phyloP scores from a whole-genome alignment of 208 protist species.

The Acanthamoeba culbertsoni region DNA sequence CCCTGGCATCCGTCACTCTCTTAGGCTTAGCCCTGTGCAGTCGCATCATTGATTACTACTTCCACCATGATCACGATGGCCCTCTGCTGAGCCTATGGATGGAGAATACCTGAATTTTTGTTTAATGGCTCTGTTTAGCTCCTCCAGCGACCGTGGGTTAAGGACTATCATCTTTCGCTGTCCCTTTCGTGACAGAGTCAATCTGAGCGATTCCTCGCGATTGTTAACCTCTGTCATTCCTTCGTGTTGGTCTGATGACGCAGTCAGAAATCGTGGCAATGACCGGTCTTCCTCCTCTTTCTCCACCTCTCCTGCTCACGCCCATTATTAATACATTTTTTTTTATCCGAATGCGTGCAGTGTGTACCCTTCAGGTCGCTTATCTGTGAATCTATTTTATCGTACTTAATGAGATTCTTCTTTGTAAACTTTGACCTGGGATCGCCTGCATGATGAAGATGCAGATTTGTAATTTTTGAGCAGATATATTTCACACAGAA shows the following conservation, averaged over 20 bases:
- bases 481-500: neutral
- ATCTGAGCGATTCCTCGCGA: neutral
- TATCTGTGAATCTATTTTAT: neutral
- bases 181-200: neutral
- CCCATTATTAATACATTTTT: neutral
- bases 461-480: neutral
- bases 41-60: too few species aligned
- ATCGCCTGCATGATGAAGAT: neutral
- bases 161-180: neutral
- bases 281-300: neutral
- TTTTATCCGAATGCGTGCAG: neutral
- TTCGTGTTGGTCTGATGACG: neutral
- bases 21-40: neutral
- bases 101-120: neutral
- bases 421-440: neutral
- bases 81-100: neutral
- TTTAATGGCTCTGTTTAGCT: neutral
- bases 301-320: neutral
- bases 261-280: neutral
- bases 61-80: too few species aligned
- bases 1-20: neutral
- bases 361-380: neutral
- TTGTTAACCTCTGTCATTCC: too few species aligned
- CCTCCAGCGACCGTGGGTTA: neutral
- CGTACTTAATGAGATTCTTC: conserved; percentile 9